These are phyloP conservation scores for Podaxis sp. DNA, from an alignment of 768 basidiomycete genomes.

Conservation along the genomic window DNA sequence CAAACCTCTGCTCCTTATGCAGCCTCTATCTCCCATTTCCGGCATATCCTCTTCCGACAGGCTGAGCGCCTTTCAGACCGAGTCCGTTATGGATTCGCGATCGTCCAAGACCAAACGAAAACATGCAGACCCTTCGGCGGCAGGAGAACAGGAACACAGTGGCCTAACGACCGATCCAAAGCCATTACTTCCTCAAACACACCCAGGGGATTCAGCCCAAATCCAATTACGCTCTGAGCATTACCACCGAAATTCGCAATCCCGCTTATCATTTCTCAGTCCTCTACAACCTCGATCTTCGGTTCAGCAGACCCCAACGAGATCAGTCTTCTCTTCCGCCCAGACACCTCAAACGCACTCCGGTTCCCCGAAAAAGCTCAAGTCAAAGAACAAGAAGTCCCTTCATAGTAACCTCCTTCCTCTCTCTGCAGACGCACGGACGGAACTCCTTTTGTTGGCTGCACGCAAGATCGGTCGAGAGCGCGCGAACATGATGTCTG, in stretches of 20 bases:
- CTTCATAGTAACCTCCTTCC: slow-evolving; percentile 17
- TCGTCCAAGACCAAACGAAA: slow-evolving; percentile 21
- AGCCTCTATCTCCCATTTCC: slow-evolving; percentile 33
- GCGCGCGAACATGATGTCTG: slow-evolving; percentile 52
- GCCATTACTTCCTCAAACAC: background rate
- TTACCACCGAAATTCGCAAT: background rate
- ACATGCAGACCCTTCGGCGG: slow-evolving; percentile 3
- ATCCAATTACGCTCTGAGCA: background rate
- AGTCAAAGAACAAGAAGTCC: slow-evolving; percentile 9
- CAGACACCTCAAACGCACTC: slow-evolving; percentile 12
- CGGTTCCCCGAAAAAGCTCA: slow-evolving; percentile 12
- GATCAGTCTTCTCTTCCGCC: slow-evolving; percentile 13
- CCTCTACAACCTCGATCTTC: slow-evolving; percentile 2
- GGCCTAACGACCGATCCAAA: background rate
- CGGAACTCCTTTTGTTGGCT: slow-evolving; percentile 68
- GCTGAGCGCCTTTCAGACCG: background rate
- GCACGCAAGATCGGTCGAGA: slow-evolving; percentile 65
- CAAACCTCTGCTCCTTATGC: slow-evolving; percentile 66
- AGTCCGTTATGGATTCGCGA: background rate
- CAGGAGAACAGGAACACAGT: background rate
- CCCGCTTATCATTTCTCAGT: background rate
- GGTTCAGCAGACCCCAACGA: background rate
- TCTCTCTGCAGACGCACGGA: slow-evolving; percentile 57
- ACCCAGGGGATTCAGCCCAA: background rate
- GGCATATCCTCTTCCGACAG: background rate